Base-by-base conservation (phyloP, 345 rosid genomes). In the Melaleuca quinquenervia region DNA sequence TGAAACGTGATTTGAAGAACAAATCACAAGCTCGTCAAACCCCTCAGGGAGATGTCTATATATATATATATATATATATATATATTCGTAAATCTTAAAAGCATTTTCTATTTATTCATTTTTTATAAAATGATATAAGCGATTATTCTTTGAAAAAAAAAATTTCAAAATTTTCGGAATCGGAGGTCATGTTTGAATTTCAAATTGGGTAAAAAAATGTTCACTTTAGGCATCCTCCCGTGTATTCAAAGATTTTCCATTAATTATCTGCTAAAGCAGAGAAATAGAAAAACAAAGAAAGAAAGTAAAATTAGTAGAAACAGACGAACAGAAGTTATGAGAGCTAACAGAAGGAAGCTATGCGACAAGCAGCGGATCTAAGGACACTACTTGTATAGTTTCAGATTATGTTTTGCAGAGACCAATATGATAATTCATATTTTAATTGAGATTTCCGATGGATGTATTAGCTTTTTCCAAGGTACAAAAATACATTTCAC, bases 321-420 rank as follows among this genome's bases (percentile, higher is more conserved):
- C 21, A 15, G 21, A 15, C 2, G 5, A 14, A 6, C 29, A 13
- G 3, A 60, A 9, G 13, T 27, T 60, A 27, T 60, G 1, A 27
- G 9, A 60, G 41, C 27, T 0, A 15, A 64, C 22, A 29, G 5
- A 64, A 64, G 0, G 22, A 15, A 29, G 76, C 76, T 64, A 32
- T 64, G 32, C 21, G 76, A 64, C 76, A 64, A 6, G 22, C 32
- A 22, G 11, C 22, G 15, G 0, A 29, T 64, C 45, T 8, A 5
- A 64, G 11, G 16, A 29, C 0, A 0, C 2, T 64, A 0, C 44
- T 64, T 8, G 0, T 64, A 44, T 8, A 64, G 15, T 6, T 62
- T 62, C 20, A 62, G 20, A 18, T 27, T 62, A 29, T 1, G 45
- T 21, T 27, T 41, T 41, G 13, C 13, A 55, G 0, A 55, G 60